Evolutionary conservation across 1,139 yeast genomes (phyloP), one percentile per base, ranked within the genome.

Genomic region (Taphrina populina): DNA sequence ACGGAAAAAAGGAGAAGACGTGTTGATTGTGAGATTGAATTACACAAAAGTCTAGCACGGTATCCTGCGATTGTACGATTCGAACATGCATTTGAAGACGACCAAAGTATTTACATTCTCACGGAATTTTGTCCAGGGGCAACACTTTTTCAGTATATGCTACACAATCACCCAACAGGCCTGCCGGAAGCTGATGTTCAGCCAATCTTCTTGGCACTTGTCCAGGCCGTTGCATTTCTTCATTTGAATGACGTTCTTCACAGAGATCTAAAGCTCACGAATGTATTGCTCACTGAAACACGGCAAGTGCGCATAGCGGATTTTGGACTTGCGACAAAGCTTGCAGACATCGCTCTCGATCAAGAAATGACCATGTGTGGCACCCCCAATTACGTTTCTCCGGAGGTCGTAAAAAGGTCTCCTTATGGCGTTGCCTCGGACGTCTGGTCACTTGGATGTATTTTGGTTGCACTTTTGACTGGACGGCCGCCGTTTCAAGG

Each of bases 11-110:
- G 52, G 13, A 36, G 47, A 26, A 30, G 49, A 17, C 46, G 58
- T 19, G 54, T 56, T 37, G 44, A 46, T 19, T 43, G 53, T 34
- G 58, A 56, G 27, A 43, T 56, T 27, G 32, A 26, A 7, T 30
- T 56, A 7, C 58, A 49, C 43, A 24, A 27, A n/a, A 40, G 27
- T 3, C 39, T 56, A 5, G 34, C 52, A 11, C 35, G 36, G 1
- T 97, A 92, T 70, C 79, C 92, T 36, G 87, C 88, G 67, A 83
- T 92, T 65, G 97, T 92, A 59, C 84, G 85, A 68, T 92, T 90
- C 64, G 78, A 87, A 59, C 97, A 92, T 68, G 88, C 96, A 71
- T 90, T 90, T 67, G 97, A 90, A 72, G 97, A 88, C 71, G 95
- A 88, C 66, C 81, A 82, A 60, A 90, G 90, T 66, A 97, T 92